phyloP scores from a whole-genome alignment of 2,329 filamentous ascomycete species.

The Scedosporium minutisporum region DNA sequence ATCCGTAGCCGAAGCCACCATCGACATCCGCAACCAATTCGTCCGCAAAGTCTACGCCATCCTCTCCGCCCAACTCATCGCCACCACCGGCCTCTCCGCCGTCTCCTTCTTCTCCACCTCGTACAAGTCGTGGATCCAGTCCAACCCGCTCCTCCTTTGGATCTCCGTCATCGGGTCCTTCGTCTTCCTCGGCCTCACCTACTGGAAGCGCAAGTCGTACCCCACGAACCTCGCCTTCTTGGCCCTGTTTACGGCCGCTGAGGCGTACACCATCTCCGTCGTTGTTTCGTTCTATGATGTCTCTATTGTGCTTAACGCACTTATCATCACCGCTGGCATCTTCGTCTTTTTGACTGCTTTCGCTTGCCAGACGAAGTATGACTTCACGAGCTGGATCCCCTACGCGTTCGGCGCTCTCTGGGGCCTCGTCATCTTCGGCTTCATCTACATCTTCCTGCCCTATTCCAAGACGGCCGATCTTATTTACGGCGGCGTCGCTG shows the following conservation, averaged over 20 bases:
- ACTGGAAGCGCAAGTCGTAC: slow-evolving; percentile 93
- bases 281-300: slow-evolving; percentile 85
- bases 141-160: slow-evolving; percentile 76
- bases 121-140: slow-evolving; percentile 84
- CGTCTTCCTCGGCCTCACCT: slow-evolving; percentile 77
- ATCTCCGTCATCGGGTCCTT: slow-evolving; percentile 75
- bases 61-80: slow-evolving; percentile 85
- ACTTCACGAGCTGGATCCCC: slow-evolving; percentile 95
- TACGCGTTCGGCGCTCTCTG: slow-evolving; percentile 88
- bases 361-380: slow-evolving; percentile 95
- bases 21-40: slow-evolving; percentile 96
- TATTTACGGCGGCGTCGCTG: slow-evolving; percentile 70
- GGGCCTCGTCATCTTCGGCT: slow-evolving; percentile 84
- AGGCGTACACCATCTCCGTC: slow-evolving; percentile 89
- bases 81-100: slow-evolving; percentile 70
- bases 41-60: slow-evolving; percentile 97
- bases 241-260: slow-evolving; percentile 76
- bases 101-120: slow-evolving; percentile 73
- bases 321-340: slow-evolving; percentile 76
- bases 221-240: slow-evolving; percentile 93
- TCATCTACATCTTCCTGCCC: slow-evolving; percentile 86
- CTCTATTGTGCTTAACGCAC: slow-evolving; percentile 77
- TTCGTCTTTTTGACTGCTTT: slow-evolving; percentile 76
- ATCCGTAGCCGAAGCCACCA: slow-evolving; percentile 81
- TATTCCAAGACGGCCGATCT: slow-evolving; percentile 74